These are phyloP conservation scores for Coemansia sp. DNA, from an alignment of 192 early-diverging fungal genomes.

Conservation along the genomic window DNA sequence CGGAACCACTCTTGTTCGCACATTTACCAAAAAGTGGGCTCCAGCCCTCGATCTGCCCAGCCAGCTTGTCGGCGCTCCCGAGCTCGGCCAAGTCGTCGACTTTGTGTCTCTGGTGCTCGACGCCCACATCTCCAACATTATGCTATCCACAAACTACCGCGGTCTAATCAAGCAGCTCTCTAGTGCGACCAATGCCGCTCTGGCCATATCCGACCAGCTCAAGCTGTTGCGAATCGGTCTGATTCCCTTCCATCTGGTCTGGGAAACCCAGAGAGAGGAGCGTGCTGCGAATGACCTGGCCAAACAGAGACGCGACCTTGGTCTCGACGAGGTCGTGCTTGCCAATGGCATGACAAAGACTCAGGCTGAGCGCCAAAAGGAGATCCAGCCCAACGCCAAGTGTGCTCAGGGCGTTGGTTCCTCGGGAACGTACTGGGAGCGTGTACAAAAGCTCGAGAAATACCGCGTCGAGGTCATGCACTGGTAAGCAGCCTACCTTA, in stretches of 20 bases:
- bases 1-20: conserved; percentile 21
- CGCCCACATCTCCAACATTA: conserved; percentile 43
- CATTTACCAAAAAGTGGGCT: conserved; percentile 46
- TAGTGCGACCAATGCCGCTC: conserved; percentile 31
- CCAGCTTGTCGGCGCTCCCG: conserved; percentile 30
- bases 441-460: conserved; percentile 52
- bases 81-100: conserved; percentile 32
- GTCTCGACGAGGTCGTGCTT: conserved; percentile 53
- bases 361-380: conserved; percentile 41
- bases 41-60: conserved; percentile 37
- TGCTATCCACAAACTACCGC: conserved; percentile 40
- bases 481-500: conserved; percentile 25
- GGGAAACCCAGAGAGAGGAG: conserved; percentile 47
- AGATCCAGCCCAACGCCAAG: conserved; percentile 34
- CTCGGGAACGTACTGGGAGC: conserved; percentile 51
- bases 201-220: conserved; percentile 53
- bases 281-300: conserved; percentile 38
- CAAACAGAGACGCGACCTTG: conserved; percentile 46
- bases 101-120: conserved; percentile 45
- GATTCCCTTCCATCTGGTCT: conserved; percentile 42
- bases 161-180: conserved; percentile 41
- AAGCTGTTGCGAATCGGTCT: conserved; percentile 42
- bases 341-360: conserved; percentile 48
- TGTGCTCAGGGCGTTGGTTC: conserved; percentile 46
- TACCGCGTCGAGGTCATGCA: conserved; percentile 56